Evolutionary conservation across 2,329 filamentous ascomycete genomes (phyloP).

Genomic region (Pezicula carpinea): DNA sequence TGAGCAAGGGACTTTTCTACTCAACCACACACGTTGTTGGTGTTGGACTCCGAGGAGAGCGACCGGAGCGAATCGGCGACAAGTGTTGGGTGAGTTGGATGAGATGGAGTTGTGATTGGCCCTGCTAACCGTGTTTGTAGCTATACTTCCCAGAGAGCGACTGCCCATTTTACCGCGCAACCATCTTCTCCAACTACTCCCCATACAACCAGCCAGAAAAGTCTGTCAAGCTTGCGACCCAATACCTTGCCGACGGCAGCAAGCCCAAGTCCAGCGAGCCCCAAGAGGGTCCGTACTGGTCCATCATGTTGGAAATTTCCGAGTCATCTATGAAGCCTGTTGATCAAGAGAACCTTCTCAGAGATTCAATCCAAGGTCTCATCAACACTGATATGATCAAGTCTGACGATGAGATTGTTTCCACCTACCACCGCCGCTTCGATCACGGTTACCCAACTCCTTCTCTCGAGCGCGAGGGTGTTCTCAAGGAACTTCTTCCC

Average conservation of each 20-base stretch:
- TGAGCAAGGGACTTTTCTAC: slow-evolving; percentile 92
- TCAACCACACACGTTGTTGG: slow-evolving; percentile 96
- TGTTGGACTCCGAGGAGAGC: slow-evolving; percentile 85
- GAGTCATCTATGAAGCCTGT: slow-evolving; percentile 95
- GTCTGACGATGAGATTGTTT: slow-evolving; percentile 89
- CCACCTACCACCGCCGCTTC: slow-evolving; percentile 96
- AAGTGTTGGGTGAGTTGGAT: slow-evolving; percentile 84
- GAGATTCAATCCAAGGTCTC: slow-evolving; percentile 90
- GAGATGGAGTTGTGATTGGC: background rate
- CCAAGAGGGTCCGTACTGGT: slow-evolving; percentile 95
- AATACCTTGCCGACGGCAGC: slow-evolving; percentile 80
- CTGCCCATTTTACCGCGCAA: slow-evolving; percentile 98
- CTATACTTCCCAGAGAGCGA: slow-evolving; percentile 99
- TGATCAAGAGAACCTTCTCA: slow-evolving; percentile 76
- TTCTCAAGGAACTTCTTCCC: slow-evolving; percentile 86
- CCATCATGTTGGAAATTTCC: slow-evolving; percentile 98
- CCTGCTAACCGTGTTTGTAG: slow-evolving; percentile 35
- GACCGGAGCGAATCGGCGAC: slow-evolving; percentile 94
- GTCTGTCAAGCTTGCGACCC: slow-evolving; percentile 78
- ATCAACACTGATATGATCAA: slow-evolving; percentile 98
- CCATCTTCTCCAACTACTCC: slow-evolving; percentile 99
- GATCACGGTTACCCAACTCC: slow-evolving; percentile 98
- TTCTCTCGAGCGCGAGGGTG: slow-evolving; percentile 88
- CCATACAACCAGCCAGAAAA: slow-evolving; percentile 92
- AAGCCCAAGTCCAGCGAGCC: slow-evolving; percentile 68